Percentiles rank a stretch among this genome's conserved stretches.
Conservation (phyloP, 2,329 filamentous ascomycete species). For the Fusarium miscanthi region DNA sequence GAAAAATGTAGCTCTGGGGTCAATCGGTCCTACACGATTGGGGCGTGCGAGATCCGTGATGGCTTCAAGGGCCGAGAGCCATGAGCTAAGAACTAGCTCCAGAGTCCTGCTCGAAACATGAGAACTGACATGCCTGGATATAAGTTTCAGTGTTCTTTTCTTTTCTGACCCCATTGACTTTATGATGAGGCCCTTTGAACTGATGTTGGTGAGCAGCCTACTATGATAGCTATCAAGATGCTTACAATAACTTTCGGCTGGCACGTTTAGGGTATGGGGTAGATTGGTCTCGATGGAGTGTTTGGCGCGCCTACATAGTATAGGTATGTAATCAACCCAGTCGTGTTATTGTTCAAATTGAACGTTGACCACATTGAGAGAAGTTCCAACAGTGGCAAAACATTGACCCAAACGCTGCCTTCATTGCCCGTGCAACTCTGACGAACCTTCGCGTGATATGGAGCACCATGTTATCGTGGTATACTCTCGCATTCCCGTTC, state of each 20-base stretch:
- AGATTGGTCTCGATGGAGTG: slow-evolving; percentile 13
- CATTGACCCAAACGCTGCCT: background rate
- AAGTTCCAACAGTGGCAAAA: slow-evolving; percentile 4
- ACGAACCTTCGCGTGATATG: background rate
- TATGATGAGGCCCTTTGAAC: background rate
- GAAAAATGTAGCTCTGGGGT: slow-evolving; percentile 8
- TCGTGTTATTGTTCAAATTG: slow-evolving; percentile 6
- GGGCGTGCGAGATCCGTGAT: slow-evolving; percentile 14
- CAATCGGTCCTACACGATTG: slow-evolving; percentile 30
- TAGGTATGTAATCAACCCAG: background rate
- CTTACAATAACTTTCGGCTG: slow-evolving; percentile 19
- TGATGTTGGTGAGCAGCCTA: background rate
- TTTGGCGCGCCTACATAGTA: slow-evolving; percentile 16
- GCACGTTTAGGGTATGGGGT: slow-evolving; percentile 31
- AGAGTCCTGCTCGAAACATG: background rate
- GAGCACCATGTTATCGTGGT: slow-evolving; percentile 9
- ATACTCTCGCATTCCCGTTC: background rate
- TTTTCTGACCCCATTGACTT: background rate
- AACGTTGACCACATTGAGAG: background rate
- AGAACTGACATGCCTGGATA: slow-evolving; percentile 9
- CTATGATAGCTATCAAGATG: background rate
- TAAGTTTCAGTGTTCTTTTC: background rate
- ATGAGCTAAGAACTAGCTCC: background rate
- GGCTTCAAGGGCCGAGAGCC: slow-evolving; percentile 8
- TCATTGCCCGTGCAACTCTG: slow-evolving; percentile 9